phyloP scores from a whole-genome alignment of 2,329 filamentous ascomycete species.

The Anthostomella pinea region DNA sequence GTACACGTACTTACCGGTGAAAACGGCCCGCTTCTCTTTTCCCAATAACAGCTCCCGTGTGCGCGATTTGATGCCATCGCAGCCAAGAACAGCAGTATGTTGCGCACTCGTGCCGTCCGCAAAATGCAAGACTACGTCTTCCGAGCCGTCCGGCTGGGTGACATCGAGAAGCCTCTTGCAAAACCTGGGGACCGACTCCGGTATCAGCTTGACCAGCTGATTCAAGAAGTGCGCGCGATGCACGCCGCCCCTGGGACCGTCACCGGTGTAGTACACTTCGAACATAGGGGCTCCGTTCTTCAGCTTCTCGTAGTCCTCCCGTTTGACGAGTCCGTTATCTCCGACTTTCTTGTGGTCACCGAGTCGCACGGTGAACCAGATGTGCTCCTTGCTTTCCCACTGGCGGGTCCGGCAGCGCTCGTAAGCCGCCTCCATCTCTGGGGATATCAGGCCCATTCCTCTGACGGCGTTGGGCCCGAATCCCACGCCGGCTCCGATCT shows the following conservation, averaged over 20 bases:
- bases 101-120: conserved; percentile 37
- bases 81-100: conserved; percentile 50
- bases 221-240: conserved; percentile 40
- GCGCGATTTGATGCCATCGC: conserved; percentile 62
- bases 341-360: conserved; percentile 22
- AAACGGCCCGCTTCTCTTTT: conserved; percentile 32
- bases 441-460: conserved; percentile 31
- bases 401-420: conserved; percentile 28
- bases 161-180: conserved; percentile 36
- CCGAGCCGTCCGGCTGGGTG: conserved; percentile 15
- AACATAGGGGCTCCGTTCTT: conserved; percentile 23
- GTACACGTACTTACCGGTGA: conserved; percentile 43
- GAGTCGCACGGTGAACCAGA: conserved; percentile 26
- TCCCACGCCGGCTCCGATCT: conserved; percentile 38
- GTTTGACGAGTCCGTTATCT: conserved; percentile 16
- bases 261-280: conserved; percentile 16
- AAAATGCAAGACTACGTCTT: conserved; percentile 31
- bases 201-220: conserved; percentile 38
- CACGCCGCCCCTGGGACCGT: conserved; percentile 20
- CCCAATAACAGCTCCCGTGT: conserved; percentile 52
- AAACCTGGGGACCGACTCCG: conserved; percentile 30
- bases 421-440: conserved; percentile 26
- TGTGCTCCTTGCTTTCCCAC: conserved; percentile 15
- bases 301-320: conserved; percentile 14
- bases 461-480: conserved; percentile 34